phyloP scores from a whole-genome alignment of 169 alveolate species.

The Babesia ovis region DNA sequence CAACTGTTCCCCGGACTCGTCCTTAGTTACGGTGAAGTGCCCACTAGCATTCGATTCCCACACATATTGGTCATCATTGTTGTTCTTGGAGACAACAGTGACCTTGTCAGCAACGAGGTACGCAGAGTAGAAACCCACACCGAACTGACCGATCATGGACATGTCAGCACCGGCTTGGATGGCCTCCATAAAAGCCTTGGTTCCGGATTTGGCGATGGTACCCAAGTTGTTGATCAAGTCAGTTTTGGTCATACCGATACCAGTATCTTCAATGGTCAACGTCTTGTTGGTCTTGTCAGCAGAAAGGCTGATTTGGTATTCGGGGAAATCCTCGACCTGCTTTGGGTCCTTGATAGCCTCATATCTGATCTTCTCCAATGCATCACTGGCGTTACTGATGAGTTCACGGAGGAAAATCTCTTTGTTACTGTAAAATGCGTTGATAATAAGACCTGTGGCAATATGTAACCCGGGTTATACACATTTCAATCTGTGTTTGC shows the following conservation, averaged over 20 bases:
- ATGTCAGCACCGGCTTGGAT: slow-evolving; percentile 96
- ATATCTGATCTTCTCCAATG: slow-evolving; percentile 98
- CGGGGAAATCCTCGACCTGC: slow-evolving; percentile 89
- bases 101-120: slow-evolving; percentile 98
- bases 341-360: slow-evolving; percentile 96
- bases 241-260: slow-evolving; percentile 99
- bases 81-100: slow-evolving; percentile 93
- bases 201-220: slow-evolving; percentile 98
- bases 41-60: slow-evolving; percentile 99
- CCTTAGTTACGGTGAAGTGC: slow-evolving; percentile 95
- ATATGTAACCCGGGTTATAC: not conserved
- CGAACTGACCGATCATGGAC: slow-evolving; percentile 99
- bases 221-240: slow-evolving; percentile 97
- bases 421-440: slow-evolving; percentile 99
- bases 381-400: slow-evolving; percentile 99
- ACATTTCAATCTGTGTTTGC: not conserved
- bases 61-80: slow-evolving; percentile 95
- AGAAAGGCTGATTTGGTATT: slow-evolving; percentile 91
- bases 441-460: slow-evolving; percentile 90
- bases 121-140: slow-evolving; percentile 99
- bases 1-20: slow-evolving; percentile 85
- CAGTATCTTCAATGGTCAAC: slow-evolving; percentile 96
- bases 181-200: slow-evolving; percentile 99
- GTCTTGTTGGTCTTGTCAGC: slow-evolving; percentile 97
- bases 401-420: slow-evolving; percentile 99